A percentile compares a stretch with the other conserved stretches of the same genome.
Conservation (phyloP, 306 rosid genomes). For the Ammopiptanthus mongolicus region DNA sequence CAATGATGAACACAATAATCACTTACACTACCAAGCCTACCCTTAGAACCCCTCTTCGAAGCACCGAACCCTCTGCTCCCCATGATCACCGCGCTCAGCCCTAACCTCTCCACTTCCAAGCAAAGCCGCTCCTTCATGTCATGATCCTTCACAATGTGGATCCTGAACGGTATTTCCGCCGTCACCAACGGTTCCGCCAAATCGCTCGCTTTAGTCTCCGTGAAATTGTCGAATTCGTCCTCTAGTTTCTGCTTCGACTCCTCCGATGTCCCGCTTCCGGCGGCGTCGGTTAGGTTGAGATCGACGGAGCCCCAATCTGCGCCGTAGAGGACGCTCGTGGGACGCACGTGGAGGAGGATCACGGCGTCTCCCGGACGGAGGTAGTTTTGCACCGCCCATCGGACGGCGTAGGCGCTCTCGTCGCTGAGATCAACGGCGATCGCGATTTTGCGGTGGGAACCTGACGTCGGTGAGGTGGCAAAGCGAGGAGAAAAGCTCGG, state of each 20-base stretch:
- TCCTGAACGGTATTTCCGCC: slow-evolving; percentile 65
- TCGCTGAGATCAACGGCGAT: slow-evolving; percentile 92
- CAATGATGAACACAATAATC: slow-evolving; percentile 89
- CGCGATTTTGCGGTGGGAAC: slow-evolving; percentile 69
- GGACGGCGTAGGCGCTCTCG: slow-evolving; percentile 88
- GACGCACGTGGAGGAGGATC: slow-evolving; percentile 84
- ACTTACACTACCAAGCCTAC: slow-evolving; percentile 78
- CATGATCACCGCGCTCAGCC: slow-evolving; percentile 87
- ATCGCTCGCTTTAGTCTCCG: slow-evolving; percentile 56
- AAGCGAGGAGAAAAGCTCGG: slow-evolving; percentile 22
- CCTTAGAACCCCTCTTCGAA: slow-evolving; percentile 39
- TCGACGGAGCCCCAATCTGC: slow-evolving; percentile 89
- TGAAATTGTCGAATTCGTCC: slow-evolving; percentile 71
- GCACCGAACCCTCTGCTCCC: slow-evolving; percentile 93
- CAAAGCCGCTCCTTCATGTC: slow-evolving; percentile 94
- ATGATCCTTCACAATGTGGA: slow-evolving; percentile 89
- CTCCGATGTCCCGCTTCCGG: background rate
- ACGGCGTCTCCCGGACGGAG: slow-evolving; percentile 83
- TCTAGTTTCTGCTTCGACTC: slow-evolving; percentile 56
- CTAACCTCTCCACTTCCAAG: slow-evolving; percentile 88
- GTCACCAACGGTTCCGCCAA: slow-evolving; percentile 67
- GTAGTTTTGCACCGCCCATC: slow-evolving; percentile 88
- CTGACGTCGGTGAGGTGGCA: slow-evolving; percentile 15
- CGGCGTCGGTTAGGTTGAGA: background rate
- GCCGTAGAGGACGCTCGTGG: slow-evolving; percentile 81